Evolutionary conservation across 495 filamentous ascomycete genomes (phyloP).

Genomic region (Immersiella caudata): DNA sequence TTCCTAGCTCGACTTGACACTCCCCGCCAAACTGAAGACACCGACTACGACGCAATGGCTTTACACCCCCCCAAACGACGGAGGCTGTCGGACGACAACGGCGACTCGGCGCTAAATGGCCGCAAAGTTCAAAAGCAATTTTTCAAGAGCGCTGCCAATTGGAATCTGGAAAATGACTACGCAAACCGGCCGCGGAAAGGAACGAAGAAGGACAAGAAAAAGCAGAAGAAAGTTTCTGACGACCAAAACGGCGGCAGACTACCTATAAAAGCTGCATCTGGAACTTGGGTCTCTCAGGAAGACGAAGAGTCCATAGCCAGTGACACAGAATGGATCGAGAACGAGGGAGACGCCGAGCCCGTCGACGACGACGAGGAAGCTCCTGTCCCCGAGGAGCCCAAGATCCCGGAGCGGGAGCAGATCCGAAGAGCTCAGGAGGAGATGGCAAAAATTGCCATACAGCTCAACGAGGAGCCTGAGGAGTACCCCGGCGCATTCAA

Average conservation of each 20-base stretch:
- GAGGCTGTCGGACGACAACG: constrained; percentile 44
- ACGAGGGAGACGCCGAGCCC: constrained; percentile 46
- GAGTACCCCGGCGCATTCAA: constrained; percentile 81
- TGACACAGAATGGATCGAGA: constrained; percentile 59
- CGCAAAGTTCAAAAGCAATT: constrained; percentile 48
- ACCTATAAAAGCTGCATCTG: constrained; percentile 80
- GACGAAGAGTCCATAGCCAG: constrained; percentile 54
- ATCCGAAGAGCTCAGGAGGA: constrained; percentile 90
- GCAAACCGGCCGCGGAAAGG: constrained; percentile 75
- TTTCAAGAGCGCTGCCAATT: constrained; percentile 55
- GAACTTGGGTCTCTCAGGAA: constrained; percentile 61
- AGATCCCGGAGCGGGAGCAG: constrained; percentile 72
- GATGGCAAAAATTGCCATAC: constrained; percentile 75
- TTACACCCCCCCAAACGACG: constrained; percentile 49
- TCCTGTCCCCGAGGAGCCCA: constrained; percentile 56
- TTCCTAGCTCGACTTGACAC: not conserved
- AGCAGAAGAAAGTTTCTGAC: constrained; percentile 57
- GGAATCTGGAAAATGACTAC: constrained; percentile 93
- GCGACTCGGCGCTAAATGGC: constrained; percentile 25
- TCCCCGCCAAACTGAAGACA: constrained; percentile 16
- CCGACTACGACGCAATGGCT: constrained; percentile 34
- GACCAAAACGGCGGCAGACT: constrained; percentile 50
- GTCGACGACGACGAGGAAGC: constrained; percentile 40
- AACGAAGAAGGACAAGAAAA: constrained; percentile 70
- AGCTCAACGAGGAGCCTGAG: constrained; percentile 91